Evolutionary conservation across 2,329 filamentous ascomycete species (phyloP).

Genomic region (Tolypocladium tropicale): DNA sequence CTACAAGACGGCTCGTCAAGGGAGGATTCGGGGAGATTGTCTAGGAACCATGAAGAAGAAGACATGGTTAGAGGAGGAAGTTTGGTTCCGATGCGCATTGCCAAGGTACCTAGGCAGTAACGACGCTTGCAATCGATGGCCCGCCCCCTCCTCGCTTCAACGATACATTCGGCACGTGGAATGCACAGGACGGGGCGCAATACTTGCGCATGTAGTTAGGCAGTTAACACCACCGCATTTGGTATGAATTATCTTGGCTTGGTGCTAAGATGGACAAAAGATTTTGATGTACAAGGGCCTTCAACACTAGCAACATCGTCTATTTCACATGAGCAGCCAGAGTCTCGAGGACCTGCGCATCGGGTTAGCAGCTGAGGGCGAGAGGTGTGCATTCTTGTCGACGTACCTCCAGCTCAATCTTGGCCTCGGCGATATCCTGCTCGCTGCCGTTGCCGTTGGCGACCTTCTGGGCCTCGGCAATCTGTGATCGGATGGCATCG

Average conservation of each 20-base stretch:
- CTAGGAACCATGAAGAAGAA: neutral
- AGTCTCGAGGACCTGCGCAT: constrained; percentile 64
- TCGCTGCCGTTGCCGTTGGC: constrained; percentile 83
- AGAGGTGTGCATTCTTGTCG: neutral
- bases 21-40: neutral
- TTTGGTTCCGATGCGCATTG: neutral
- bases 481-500: constrained; percentile 81
- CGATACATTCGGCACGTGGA: neutral
- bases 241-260: constrained; percentile 25
- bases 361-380: neutral
- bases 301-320: constrained; percentile 34
- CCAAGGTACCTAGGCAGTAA: too few relatives aligned
- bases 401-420: constrained; percentile 91
- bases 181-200: neutral
- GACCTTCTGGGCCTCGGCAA: constrained; percentile 93
- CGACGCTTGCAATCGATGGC: neutral
- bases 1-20: neutral
- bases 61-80: neutral
- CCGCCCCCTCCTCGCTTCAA: too few relatives aligned
- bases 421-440: constrained; percentile 96
- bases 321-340: constrained; percentile 76
- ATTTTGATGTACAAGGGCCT: constrained; percentile 32
- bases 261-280: constrained; percentile 23
- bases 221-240: constrained; percentile 16
- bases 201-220: neutral